Conservation (phyloP, 352 stramenopile genomes). For the Phytophthora brassicae region DNA sequence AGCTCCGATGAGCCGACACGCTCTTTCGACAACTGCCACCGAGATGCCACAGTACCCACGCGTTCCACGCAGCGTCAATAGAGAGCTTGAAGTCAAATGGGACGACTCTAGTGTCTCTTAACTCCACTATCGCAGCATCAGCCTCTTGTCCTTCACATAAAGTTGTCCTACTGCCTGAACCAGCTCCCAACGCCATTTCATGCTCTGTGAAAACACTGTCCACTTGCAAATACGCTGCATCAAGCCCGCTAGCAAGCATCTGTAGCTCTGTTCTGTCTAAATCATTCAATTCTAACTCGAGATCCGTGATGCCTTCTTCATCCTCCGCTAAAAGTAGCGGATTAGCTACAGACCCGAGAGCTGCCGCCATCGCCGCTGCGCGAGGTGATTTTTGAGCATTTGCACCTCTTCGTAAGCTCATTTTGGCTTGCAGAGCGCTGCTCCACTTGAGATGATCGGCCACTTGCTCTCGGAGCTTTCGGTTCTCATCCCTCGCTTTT, state of each 20-base stretch:
- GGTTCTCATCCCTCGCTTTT: slow-evolving; percentile 29
- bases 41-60: slow-evolving; percentile 39
- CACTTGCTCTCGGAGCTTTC: slow-evolving; percentile 17
- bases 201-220: slow-evolving; percentile 25
- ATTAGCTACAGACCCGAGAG: slow-evolving; percentile 16
- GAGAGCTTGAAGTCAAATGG: slow-evolving; percentile 34
- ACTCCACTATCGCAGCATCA: slow-evolving; percentile 13
- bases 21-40: slow-evolving; percentile 34
- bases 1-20: slow-evolving; percentile 30
- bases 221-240: slow-evolving; percentile 22
- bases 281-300: slow-evolving; percentile 28
- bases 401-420: slow-evolving; percentile 4
- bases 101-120: slow-evolving; percentile 32
- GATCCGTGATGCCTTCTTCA: slow-evolving; percentile 29
- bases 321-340: slow-evolving; percentile 26
- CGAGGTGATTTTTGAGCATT: slow-evolving; percentile 4
- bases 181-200: slow-evolving; percentile 4
- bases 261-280: slow-evolving; percentile 26
- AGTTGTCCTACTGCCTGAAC: slow-evolving; percentile 19
- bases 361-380: slow-evolving; percentile 5
- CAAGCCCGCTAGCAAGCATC: slow-evolving; percentile 31
- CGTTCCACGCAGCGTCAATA: slow-evolving; percentile 37
- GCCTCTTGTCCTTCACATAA: not conserved
- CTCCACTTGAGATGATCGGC: slow-evolving; percentile 24
- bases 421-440: slow-evolving; percentile 19